A percentile compares a stretch with the other conserved stretches of the same genome.
phyloP scores from a whole-genome alignment of 352 stramenopile species.

The Phytopythium chamaehyphon region DNA sequence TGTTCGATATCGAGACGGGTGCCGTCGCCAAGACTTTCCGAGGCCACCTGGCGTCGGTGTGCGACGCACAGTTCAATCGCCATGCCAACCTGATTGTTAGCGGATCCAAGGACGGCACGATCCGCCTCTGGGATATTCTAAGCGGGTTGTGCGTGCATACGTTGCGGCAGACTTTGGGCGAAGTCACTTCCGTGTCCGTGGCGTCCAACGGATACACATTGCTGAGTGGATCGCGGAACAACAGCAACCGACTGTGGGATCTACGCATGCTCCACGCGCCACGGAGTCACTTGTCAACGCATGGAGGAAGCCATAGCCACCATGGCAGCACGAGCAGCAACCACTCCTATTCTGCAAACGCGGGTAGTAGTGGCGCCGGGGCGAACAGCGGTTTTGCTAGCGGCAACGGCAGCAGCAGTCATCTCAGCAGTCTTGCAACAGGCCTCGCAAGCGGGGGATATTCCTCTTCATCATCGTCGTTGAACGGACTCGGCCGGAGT shows the following conservation, averaged over 20 bases:
- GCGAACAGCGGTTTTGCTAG: conserved; percentile 12
- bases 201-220: conserved; percentile 77
- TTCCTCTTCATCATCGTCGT: conserved; percentile 4
- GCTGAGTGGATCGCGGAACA: conserved; percentile 82
- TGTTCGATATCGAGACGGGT: conserved; percentile 81
- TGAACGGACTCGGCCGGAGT: neutral
- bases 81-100: conserved; percentile 86
- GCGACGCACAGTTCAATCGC: conserved; percentile 85
- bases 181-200: conserved; percentile 86
- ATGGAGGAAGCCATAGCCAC: conserved; percentile 13
- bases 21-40: conserved; percentile 73
- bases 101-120: conserved; percentile 82
- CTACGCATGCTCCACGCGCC: conserved; percentile 82
- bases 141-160: conserved; percentile 86
- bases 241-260: conserved; percentile 87
- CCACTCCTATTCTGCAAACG: conserved; percentile 9
- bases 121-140: conserved; percentile 86
- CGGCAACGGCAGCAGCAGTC: neutral
- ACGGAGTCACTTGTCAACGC: conserved; percentile 47
- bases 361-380: conserved; percentile 22
- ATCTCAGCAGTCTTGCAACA: conserved; percentile 1
- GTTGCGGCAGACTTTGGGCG: conserved; percentile 74
- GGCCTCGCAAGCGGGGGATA: conserved; percentile 4
- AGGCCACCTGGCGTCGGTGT: conserved; percentile 77
- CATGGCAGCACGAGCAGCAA: conserved; percentile 4